Percentiles rank a stretch among this genome's conserved stretches.
These are phyloP conservation scores for Solanum tarapatanum DNA, from an alignment of 257 asterid species.

Conservation along the genomic window DNA sequence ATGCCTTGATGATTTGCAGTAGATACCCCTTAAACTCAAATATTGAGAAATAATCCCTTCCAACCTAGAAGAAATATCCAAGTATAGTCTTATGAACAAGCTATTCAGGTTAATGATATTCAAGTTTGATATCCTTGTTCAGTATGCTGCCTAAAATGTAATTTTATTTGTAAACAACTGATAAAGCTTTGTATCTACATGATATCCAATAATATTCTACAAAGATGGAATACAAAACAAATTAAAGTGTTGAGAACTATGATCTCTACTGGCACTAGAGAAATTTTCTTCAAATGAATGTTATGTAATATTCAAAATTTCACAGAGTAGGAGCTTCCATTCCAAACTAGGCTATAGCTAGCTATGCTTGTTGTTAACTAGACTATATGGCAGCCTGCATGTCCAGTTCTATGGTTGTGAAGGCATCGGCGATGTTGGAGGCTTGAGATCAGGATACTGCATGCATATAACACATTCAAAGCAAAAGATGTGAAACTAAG, in stretches of 20 bases:
- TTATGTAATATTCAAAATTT: background rate
- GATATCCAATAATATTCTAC: background rate
- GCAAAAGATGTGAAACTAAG: background rate
- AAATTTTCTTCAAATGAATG: background rate
- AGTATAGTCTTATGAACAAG: background rate
- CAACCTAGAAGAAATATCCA: background rate
- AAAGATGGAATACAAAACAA: background rate
- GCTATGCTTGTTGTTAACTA: background rate
- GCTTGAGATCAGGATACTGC: conserved; percentile 96
- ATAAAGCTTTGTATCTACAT: background rate
- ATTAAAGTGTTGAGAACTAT: background rate
- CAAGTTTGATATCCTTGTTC: background rate
- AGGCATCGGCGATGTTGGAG: conserved; percentile 93
- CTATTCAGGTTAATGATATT: background rate
- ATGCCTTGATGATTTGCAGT: background rate
- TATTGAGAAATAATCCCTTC: background rate
- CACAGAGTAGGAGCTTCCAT: background rate
- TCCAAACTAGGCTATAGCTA: background rate
- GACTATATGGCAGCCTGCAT: background rate
- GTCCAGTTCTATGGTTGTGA: conserved; percentile 47
- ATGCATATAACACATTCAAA: background rate
- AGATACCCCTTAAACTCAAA: background rate
- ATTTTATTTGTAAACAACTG: background rate
- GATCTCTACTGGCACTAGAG: background rate
- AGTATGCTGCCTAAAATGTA: background rate